A percentile compares a stretch with the other conserved stretches of the same genome.
Conservation (phyloP, 805 yeast genomes). For the Priceomyces medius region DNA sequence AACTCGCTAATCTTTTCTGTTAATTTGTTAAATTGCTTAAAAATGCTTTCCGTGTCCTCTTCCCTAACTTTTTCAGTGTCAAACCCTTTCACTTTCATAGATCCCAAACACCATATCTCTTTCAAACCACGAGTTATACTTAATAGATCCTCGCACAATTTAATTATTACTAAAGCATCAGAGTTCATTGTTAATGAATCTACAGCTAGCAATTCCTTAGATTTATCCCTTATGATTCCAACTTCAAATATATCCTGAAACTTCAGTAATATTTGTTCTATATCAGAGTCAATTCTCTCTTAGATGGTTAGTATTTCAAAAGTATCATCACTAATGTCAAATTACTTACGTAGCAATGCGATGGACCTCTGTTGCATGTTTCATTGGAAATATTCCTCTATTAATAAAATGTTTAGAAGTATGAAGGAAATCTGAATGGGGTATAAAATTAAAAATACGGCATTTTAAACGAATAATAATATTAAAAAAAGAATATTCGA, state of each 20-base stretch:
- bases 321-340: background rate
- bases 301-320: slow-evolving; percentile 18
- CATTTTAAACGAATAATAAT: no score
- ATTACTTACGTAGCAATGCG: slow-evolving; percentile 23
- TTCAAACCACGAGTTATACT: slow-evolving; percentile 48
- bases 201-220: slow-evolving; percentile 45
- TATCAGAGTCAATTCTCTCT: slow-evolving; percentile 52
- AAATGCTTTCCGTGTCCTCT: slow-evolving; percentile 25
- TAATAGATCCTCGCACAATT: slow-evolving; percentile 54
- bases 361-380: slow-evolving; percentile 44
- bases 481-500: no score
- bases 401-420: background rate
- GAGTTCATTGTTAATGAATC: slow-evolving; percentile 57
- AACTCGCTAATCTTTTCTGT: slow-evolving; percentile 29
- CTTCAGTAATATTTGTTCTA: slow-evolving; percentile 51
- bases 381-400: background rate
- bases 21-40: slow-evolving; percentile 32
- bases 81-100: slow-evolving; percentile 35
- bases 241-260: slow-evolving; percentile 54
- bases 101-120: slow-evolving; percentile 60
- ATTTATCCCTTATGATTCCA: slow-evolving; percentile 40
- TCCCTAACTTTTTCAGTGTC: slow-evolving; percentile 13
- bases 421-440: background rate
- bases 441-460: no score
- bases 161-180: slow-evolving; percentile 49